Base-by-base conservation (phyloP, 2,329 filamentous ascomycete genomes). In the Stemphylium beticola region DNA sequence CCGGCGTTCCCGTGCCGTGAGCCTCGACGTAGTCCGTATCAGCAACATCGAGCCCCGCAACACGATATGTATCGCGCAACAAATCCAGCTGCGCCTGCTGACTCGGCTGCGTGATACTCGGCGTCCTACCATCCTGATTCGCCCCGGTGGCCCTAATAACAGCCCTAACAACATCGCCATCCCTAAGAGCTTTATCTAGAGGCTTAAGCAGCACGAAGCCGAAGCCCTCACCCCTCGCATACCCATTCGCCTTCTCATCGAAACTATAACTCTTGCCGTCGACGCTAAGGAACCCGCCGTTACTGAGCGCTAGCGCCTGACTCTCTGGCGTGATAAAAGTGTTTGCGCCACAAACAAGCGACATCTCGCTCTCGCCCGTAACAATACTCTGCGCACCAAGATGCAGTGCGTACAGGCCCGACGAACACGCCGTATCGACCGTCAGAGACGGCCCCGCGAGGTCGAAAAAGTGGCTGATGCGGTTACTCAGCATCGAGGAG, bases 221-320 rank as follows among this genome's bases (percentile, higher is more conserved):
- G 83, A 76, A 1, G 0, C 85, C 86, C 60, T 89, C 86, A 0
- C 85, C 86, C 24, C 86, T 78, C 0, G 82, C 85, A 62, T 88
- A 89, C 0, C 87, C 87, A 53, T 84, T 82, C 20, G 83, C 86
- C 15, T 40, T 37, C 14, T 14, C 38, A 24, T 50, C 46, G 15
- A 52, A 53, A 26, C 37, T 42, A 15, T 42, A 53, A 17, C 36
- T 37, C 17, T 38, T 38, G 14, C 50, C 43, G 15, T 53, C 37
- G 20, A 39, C 29, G 17, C 49, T 52, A 7, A 52, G n/a, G 4
- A 41, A 53, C 0, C 50, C 34, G 1, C 37, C 50, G 2, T 49
- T 53, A n/a, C 38, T 48, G 38, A 43, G 51, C 4, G 39, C 39
- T 26, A 53, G 50, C 9, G 50, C 50, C 17, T 53, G 50, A 32